Evolutionary conservation across 208 protist genomes (phyloP).

Genomic region (Entamoeba nuttalli): DNA sequence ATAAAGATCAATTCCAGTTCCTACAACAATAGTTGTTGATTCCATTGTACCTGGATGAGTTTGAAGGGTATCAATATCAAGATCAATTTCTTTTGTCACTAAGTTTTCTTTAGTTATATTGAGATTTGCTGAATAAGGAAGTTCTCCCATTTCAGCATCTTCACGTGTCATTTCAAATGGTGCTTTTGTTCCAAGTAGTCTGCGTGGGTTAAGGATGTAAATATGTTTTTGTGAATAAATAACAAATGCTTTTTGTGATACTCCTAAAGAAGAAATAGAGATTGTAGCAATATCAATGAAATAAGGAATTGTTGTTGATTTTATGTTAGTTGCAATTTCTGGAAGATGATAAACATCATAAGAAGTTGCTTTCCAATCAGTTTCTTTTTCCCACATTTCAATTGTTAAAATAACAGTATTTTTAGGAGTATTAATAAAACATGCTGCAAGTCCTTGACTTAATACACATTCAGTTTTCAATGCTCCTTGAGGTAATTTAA

Average conservation of each 20-base stretch:
- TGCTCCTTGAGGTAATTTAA: not conserved
- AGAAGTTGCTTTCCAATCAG: not conserved
- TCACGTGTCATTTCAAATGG: not conserved
- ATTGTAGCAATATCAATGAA: not conserved
- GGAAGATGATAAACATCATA: not conserved
- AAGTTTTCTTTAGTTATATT: not conserved
- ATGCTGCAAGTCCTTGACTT: not conserved
- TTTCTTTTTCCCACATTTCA: not conserved
- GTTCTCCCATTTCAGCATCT: not conserved
- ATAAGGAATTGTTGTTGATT: not conserved
- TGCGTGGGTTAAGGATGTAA: not conserved
- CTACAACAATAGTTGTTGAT: not conserved
- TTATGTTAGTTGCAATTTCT: not conserved
- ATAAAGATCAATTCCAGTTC: not conserved
- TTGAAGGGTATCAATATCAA: not conserved
- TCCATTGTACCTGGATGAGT: not conserved
- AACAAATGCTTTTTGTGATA: not conserved
- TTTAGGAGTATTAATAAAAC: not conserved
- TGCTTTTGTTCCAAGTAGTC: not conserved
- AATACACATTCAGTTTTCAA: not conserved
- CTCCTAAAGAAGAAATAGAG: not conserved
- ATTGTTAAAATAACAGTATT: not conserved
- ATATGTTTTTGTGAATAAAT: not conserved
- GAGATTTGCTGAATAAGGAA: not conserved
- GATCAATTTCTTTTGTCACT: not conserved